A percentile compares a stretch with the other conserved stretches of the same genome.
These are phyloP conservation scores for Penicillium sp. DNA, from an alignment of 2,329 filamentous ascomycete species.

Conservation along the genomic window DNA sequence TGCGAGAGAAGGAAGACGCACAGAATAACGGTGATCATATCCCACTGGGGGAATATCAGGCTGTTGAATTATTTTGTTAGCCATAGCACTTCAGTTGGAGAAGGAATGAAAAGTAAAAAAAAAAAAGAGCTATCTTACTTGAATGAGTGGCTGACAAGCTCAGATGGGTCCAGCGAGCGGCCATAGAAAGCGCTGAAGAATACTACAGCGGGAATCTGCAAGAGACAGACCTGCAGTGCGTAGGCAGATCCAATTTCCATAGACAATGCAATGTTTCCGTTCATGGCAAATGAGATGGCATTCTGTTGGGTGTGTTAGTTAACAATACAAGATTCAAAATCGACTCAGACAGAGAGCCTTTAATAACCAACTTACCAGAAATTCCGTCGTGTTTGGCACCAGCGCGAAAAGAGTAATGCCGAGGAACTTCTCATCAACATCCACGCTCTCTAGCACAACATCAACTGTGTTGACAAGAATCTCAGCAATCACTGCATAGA, in stretches of 20 bases:
- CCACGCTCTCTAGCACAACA: slow-evolving; percentile 83
- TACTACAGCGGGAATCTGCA: slow-evolving; percentile 91
- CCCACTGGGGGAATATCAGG: slow-evolving; percentile 97
- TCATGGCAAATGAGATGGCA: slow-evolving; percentile 99
- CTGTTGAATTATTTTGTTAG: slow-evolving; percentile 39
- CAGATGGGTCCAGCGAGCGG: slow-evolving; percentile 51
- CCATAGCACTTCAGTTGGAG: slow-evolving; percentile 13
- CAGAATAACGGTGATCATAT: slow-evolving; percentile 94
- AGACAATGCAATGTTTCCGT: slow-evolving; percentile 94
- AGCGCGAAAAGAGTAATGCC: slow-evolving; percentile 95
- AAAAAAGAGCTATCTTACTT: slow-evolving; percentile 42
- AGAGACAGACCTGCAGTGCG: slow-evolving; percentile 88
- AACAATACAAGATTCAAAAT: not conserved
- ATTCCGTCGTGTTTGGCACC: slow-evolving; percentile 97
- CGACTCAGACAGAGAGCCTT: not conserved
- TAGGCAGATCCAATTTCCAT: slow-evolving; percentile 99
- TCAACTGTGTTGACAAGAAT: slow-evolving; percentile 97
- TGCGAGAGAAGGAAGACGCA: slow-evolving; percentile 96
- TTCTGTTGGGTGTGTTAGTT: slow-evolving; percentile 58
- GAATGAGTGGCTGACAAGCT: slow-evolving; percentile 53
- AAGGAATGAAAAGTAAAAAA: not conserved
- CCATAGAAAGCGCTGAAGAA: slow-evolving; percentile 80
- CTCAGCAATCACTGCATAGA: slow-evolving; percentile 96
- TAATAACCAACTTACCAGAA: slow-evolving; percentile 64
- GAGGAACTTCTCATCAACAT: slow-evolving; percentile 95